phyloP scores from a whole-genome alignment of 2,329 filamentous ascomycete species.

The Fusarium chaquense region DNA sequence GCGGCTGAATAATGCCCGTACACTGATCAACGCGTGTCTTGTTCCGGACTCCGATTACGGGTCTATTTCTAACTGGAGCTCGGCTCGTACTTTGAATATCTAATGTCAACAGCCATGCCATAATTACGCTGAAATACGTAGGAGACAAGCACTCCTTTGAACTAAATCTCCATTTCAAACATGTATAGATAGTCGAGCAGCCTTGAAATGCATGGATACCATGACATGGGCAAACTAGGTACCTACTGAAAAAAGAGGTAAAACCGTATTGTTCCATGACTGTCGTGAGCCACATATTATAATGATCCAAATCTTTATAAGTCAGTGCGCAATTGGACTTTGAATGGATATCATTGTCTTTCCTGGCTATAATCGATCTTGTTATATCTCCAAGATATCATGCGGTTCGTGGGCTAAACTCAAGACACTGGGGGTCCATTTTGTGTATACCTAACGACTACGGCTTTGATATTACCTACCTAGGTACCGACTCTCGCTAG shows the following conservation, averaged over 20 bases:
- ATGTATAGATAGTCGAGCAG: neutral
- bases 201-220: neutral
- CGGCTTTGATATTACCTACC: neutral
- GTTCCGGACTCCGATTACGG: conserved; percentile 34
- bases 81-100: neutral
- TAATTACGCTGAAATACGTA: neutral
- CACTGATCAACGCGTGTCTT: conserved; percentile 6
- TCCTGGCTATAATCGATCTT: neutral
- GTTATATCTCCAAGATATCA: neutral
- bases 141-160: neutral
- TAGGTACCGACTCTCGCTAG: neutral
- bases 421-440: neutral
- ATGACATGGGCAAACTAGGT: neutral
- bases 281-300: neutral
- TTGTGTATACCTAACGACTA: neutral
- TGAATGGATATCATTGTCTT: neutral
- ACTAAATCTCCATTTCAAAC: conserved; percentile 2
- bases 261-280: neutral
- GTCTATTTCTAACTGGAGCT: conserved; percentile 4
- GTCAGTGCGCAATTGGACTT: neutral
- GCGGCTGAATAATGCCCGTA: conserved; percentile 39
- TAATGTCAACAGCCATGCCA: conserved; percentile 15
- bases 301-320: neutral
- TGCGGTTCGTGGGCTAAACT: neutral
- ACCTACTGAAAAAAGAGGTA: neutral